Conservation (phyloP, 306 rosid genomes). For the Cyclanthera cordifolia region DNA sequence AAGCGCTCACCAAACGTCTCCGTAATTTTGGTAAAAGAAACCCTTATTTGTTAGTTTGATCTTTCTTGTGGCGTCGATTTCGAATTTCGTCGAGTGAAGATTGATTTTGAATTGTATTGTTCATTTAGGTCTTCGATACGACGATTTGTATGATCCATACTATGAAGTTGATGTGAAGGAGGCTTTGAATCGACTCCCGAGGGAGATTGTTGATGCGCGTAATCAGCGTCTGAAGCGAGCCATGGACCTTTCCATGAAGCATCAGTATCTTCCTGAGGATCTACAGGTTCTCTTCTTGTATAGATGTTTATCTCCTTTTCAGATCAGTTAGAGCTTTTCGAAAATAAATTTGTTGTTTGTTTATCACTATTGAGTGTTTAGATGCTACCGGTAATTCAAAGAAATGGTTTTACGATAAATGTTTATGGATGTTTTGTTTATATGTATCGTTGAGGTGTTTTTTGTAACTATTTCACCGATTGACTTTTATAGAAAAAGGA, state of each 20-base stretch:
- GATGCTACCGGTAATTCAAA: neutral
- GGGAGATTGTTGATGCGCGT: slow-evolving; percentile 84
- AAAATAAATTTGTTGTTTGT: neutral
- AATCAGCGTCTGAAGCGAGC: slow-evolving; percentile 93
- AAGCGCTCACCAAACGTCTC: slow-evolving; percentile 59
- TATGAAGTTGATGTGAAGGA: slow-evolving; percentile 82
- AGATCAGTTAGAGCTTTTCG: neutral
- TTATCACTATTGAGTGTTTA: neutral
- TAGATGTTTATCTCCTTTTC: neutral
- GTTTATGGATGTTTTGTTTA: no score
- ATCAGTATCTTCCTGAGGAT: slow-evolving; percentile 63
- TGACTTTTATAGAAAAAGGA: neutral
- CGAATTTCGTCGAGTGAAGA: neutral
- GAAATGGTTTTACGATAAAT: neutral
- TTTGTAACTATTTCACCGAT: no score
- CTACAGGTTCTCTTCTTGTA: slow-evolving; percentile 50
- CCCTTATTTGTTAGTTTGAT: slow-evolving; percentile 18
- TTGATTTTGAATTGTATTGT: neutral
- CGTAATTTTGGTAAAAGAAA: slow-evolving; percentile 48
- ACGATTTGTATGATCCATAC: slow-evolving; percentile 76
- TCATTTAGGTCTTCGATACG: slow-evolving; percentile 79
- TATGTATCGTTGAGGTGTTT: no score
- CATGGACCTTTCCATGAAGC: slow-evolving; percentile 96
- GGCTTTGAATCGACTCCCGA: slow-evolving; percentile 77
- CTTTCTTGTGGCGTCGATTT: neutral